A percentile compares a stretch with the other conserved stretches of the same genome.
These are phyloP conservation scores for Grosmannia clavigera DNA, from an alignment of 2,329 filamentous ascomycete genomes.

Conservation along the genomic window DNA sequence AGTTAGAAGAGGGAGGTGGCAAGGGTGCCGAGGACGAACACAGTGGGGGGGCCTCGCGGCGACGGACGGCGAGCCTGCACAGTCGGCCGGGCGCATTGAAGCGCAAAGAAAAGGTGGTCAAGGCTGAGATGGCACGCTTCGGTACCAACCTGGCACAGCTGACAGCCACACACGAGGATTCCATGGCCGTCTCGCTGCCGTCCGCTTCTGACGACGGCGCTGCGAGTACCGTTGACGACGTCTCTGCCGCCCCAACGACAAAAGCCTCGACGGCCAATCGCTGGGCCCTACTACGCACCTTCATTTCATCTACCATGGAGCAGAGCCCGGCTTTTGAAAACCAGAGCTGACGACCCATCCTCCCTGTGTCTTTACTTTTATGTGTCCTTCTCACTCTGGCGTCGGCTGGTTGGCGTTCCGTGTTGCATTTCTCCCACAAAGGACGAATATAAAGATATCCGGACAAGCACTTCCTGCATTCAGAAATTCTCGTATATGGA, in stretches of 20 bases:
- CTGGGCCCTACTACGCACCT: slow-evolving; percentile 72
- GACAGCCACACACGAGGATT: slow-evolving; percentile 22
- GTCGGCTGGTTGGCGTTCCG: background rate
- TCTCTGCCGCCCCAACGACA: slow-evolving; percentile 3
- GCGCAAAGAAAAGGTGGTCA: slow-evolving; percentile 68
- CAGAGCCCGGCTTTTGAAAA: slow-evolving; percentile 63
- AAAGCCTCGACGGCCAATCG: slow-evolving; percentile 38
- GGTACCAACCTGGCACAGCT: slow-evolving; percentile 71
- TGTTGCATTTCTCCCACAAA: background rate
- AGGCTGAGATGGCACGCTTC: slow-evolving; percentile 72
- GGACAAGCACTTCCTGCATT: background rate
- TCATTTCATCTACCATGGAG: slow-evolving; percentile 81
- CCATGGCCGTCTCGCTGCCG: slow-evolving; percentile 4
- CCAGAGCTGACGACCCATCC: background rate
- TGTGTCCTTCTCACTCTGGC: background rate
- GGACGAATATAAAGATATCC: background rate
- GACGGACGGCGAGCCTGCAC: slow-evolving; percentile 44
- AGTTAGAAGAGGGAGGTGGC: slow-evolving; percentile 32
- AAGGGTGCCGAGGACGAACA: slow-evolving; percentile 17
- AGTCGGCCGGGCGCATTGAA: slow-evolving; percentile 69
- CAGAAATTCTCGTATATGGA: background rate
- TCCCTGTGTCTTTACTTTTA: background rate
- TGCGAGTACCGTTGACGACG: slow-evolving; percentile 6
- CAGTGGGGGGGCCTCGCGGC: slow-evolving; percentile 3
- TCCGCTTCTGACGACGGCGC: background rate